Percentiles rank a stretch among this genome's conserved stretches.
phyloP scores from a whole-genome alignment of 2,329 filamentous ascomycete genomes.

The Fusarium fracticaudum region DNA sequence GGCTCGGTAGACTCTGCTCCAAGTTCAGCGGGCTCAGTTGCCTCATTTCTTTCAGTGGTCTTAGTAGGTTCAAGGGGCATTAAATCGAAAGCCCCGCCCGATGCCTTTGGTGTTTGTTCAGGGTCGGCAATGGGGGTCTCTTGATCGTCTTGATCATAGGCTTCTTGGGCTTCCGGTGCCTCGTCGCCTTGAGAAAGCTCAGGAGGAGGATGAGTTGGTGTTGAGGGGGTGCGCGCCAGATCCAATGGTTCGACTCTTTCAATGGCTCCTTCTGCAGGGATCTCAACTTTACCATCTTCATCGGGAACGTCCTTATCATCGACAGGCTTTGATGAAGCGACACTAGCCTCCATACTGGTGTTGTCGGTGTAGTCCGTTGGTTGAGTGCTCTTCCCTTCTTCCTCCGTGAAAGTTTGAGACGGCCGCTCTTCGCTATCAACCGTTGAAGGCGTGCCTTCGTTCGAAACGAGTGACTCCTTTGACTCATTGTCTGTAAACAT shows the following conservation, averaged over 20 bases:
- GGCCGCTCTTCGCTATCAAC: conserved; percentile 60
- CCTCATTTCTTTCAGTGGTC: background rate
- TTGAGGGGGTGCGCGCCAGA: conserved; percentile 52
- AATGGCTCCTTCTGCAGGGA: conserved; percentile 49
- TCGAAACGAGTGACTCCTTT: conserved; percentile 75
- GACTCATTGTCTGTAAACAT: conserved; percentile 94
- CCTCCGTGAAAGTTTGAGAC: conserved; percentile 57
- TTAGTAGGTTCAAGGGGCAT: background rate
- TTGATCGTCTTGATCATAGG: background rate
- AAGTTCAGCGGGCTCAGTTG: background rate
- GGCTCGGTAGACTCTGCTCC: conserved; percentile 3
- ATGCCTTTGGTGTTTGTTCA: conserved; percentile 35
- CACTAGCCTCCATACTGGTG: conserved; percentile 46
- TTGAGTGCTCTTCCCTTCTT: conserved; percentile 58
- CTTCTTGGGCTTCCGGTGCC: background rate
- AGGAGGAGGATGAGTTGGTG: conserved; percentile 31
- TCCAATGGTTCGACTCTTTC: conserved; percentile 62
- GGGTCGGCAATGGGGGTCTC: conserved; percentile 29
- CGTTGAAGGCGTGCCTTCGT: conserved; percentile 71
- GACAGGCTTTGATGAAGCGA: conserved; percentile 38
- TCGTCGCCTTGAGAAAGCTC: conserved; percentile 17
- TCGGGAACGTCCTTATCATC: conserved; percentile 37
- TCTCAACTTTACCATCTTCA: conserved; percentile 46
- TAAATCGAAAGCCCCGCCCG: conserved; percentile 25
- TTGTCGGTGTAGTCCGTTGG: conserved; percentile 52